A percentile compares a stretch with the other conserved stretches of the same genome.
phyloP scores from a whole-genome alignment of 257 asterid species.

The Solanum piurae region DNA sequence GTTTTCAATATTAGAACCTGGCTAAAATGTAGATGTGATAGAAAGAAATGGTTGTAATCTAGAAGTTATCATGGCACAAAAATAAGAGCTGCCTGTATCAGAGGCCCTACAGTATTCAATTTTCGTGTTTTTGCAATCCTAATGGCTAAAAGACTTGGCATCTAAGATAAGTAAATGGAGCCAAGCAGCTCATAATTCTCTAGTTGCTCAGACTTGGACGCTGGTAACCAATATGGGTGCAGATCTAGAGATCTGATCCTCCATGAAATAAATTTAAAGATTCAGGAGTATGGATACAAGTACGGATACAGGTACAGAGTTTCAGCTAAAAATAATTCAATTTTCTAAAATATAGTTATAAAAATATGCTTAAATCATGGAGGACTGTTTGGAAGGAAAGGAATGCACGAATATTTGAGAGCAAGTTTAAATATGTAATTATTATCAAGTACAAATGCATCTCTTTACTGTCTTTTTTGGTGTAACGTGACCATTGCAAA shows the following conservation, averaged over 20 bases:
- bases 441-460: not conserved
- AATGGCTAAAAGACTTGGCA: not conserved
- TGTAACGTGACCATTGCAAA: not conserved
- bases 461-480: not conserved
- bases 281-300: not conserved
- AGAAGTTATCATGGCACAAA: not conserved
- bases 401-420: not conserved
- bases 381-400: not conserved
- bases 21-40: not conserved
- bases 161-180: not conserved
- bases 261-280: not conserved
- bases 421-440: not conserved
- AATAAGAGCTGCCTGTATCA: not conserved
- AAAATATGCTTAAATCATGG: not conserved
- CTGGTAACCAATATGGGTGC: not conserved
- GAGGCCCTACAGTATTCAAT: not conserved
- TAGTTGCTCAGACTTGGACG: not conserved
- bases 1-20: not conserved
- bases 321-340: not conserved
- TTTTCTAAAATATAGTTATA: not conserved
- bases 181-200: not conserved
- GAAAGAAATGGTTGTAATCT: not conserved
- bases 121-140: not conserved
- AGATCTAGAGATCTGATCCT: not conserved
- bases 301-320: not conserved